Conservation (phyloP, 148 eudicot species). For the Camellia japonica region DNA sequence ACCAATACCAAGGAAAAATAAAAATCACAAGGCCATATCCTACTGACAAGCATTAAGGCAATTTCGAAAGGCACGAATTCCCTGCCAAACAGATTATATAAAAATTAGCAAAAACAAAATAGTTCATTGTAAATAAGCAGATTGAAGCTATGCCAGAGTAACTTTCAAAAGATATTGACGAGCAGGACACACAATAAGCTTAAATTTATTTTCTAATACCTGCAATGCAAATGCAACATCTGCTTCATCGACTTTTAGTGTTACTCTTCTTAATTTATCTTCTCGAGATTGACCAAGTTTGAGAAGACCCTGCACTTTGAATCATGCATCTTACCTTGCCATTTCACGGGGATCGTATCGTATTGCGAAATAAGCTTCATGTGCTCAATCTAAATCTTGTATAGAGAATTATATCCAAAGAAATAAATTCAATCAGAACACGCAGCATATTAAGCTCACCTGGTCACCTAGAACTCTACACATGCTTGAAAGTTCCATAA, state of each 20-base stretch:
- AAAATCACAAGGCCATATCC: not conserved
- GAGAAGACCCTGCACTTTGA: constrained; percentile 61
- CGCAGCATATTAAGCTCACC: constrained; percentile 34
- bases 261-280: constrained; percentile 61
- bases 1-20: not conserved
- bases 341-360: not conserved
- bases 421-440: not conserved
- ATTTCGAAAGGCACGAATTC: constrained; percentile 72
- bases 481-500: constrained; percentile 75
- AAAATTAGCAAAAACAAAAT: not conserved
- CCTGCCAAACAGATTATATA: constrained; percentile 39
- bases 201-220: constrained; percentile 32
- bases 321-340: constrained; percentile 8
- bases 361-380: not conserved
- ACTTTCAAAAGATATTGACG: not conserved
- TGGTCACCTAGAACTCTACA: constrained; percentile 85
- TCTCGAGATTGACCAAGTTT: constrained; percentile 67
- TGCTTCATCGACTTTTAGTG: constrained; percentile 70
- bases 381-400: not conserved
- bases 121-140: not conserved
- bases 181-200: not conserved
- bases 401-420: not conserved
- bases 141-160: not conserved
- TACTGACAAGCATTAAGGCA: constrained; percentile 48
- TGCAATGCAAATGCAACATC: constrained; percentile 84